phyloP scores from a whole-genome alignment of 2,329 filamentous ascomycete species.

The Fusarium albosuccineum region DNA sequence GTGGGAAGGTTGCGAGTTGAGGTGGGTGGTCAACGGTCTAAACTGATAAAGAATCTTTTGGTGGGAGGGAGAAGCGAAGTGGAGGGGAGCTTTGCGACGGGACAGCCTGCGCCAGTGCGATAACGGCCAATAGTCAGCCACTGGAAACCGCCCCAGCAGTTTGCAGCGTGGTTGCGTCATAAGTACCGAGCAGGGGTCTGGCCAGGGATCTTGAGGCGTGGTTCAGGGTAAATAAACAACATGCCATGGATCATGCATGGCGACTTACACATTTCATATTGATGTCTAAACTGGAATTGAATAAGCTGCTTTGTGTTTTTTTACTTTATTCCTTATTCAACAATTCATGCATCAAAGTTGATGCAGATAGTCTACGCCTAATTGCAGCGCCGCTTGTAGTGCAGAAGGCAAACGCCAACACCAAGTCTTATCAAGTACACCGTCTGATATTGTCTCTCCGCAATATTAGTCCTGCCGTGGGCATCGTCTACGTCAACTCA shows the following conservation, averaged over 20 bases:
- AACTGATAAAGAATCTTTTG: conserved; percentile 14
- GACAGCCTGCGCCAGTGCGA: conserved; percentile 17
- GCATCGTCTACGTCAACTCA: too few relatives aligned
- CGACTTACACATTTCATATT: not conserved
- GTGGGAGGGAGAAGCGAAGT: conserved; percentile 5
- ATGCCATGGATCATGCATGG: not conserved
- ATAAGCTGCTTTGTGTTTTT: not conserved
- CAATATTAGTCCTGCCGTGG: too few relatives aligned
- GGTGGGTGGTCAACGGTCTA: conserved; percentile 6
- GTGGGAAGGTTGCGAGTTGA: conserved; percentile 1
- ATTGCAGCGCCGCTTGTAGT: too few relatives aligned
- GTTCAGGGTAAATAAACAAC: conserved; percentile 19
- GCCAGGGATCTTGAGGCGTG: conserved; percentile 6
- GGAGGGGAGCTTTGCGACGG: conserved; percentile 11
- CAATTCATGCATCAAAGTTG: too few relatives aligned
- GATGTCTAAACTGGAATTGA: too few relatives aligned
- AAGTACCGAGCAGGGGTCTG: conserved; percentile 11
- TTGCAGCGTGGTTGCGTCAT: conserved; percentile 24
- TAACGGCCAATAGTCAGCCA: conserved; percentile 29
- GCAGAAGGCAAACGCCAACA: too few relatives aligned
- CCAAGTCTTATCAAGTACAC: too few relatives aligned
- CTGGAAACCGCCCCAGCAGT: conserved; percentile 8
- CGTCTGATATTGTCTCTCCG: too few relatives aligned
- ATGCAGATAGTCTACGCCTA: too few relatives aligned
- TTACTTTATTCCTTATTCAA: not conserved